These are phyloP conservation scores for Fusarium coicis DNA, from an alignment of 2,329 filamentous ascomycete genomes.

Conservation along the genomic window DNA sequence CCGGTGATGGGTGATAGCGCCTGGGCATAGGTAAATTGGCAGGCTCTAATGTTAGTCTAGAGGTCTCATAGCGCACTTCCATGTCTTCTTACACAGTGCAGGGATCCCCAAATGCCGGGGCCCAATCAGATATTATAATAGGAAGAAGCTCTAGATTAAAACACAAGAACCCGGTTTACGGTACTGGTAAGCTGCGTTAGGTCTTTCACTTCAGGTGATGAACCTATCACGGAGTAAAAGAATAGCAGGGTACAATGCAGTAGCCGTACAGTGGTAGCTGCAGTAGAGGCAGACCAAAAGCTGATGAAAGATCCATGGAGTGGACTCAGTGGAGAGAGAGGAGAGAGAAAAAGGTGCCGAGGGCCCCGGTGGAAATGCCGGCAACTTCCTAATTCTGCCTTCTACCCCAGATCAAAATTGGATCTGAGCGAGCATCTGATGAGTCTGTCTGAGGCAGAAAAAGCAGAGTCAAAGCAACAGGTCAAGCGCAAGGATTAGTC, in stretches of 20 bases:
- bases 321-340: not conserved
- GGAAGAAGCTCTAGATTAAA: not conserved
- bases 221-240: conserved; percentile 1
- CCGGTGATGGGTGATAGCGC: conserved; percentile 27
- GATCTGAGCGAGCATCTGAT: not conserved
- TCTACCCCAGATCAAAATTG: conserved; percentile 18
- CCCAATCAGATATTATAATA: not conserved
- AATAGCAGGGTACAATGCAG: not conserved
- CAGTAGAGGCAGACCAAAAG: not conserved
- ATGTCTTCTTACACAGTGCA: conserved; percentile 23
- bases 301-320: not conserved
- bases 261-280: not conserved
- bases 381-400: conserved; percentile 1
- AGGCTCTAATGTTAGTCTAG: not conserved
- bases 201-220: not conserved
- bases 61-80: not conserved
- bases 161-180: conserved; percentile 8
- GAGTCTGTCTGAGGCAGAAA: not conserved
- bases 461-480: not conserved
- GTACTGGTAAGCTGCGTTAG: conserved; percentile 1
- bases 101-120: conserved; percentile 2
- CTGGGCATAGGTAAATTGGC: conserved; percentile 12
- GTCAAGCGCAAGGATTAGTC: not conserved
- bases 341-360: conserved; percentile 1
- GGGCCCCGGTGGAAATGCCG: conserved; percentile 13